Evolutionary conservation across 345 rosid genomes (phyloP), one percentile per base, ranked within the genome.

Genomic region (Euphorbia pulcherrima): DNA sequence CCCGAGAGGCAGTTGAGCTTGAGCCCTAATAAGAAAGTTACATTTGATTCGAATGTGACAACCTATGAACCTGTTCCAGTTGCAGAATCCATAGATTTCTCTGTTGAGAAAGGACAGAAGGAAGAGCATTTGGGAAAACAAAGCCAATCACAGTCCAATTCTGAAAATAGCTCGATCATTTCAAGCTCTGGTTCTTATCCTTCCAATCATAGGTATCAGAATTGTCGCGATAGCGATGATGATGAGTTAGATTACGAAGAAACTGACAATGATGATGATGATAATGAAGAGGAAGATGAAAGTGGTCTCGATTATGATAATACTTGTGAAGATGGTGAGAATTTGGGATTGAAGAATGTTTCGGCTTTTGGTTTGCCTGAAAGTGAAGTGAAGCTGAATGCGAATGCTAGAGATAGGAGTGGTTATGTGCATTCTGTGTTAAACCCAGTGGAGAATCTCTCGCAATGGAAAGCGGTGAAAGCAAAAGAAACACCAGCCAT

Each of bases 381-480:
- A 68, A 63, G 68, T 64, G 83, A 60, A 46, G 69, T 56, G 75
- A 75, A 81, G 72, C 64, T 72, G 40, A 68, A 75, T 75, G 78
- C 66, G 50, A 78, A 67, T 72, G 85, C 67, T 58, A 76, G 84
- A 63, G 84, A 77, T 66, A 81, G 83, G 72, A 79, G 83, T 69
- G 72, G 69, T 68, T 83, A 84, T 74, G 84, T 78, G 33, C 88
- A 84, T 73, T 72, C 88, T 47, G 93, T 91, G 69, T 69, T 94
- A 76, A 86, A 85, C 73, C 97, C 99, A 1, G 95, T 94, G 30
- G 97, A 92, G 77, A 94, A 91, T 76, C 85, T 92, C n/a, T 79
- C 85, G 70, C 99, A 91, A 76, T 94, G 97, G 99, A 91, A 82
- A 73, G 85, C 92, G 21, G 84, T 85, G 68, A 89, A 91, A 71